Conservation (phyloP, 2,329 filamentous ascomycete species). For the Talaromyces sp. region DNA sequence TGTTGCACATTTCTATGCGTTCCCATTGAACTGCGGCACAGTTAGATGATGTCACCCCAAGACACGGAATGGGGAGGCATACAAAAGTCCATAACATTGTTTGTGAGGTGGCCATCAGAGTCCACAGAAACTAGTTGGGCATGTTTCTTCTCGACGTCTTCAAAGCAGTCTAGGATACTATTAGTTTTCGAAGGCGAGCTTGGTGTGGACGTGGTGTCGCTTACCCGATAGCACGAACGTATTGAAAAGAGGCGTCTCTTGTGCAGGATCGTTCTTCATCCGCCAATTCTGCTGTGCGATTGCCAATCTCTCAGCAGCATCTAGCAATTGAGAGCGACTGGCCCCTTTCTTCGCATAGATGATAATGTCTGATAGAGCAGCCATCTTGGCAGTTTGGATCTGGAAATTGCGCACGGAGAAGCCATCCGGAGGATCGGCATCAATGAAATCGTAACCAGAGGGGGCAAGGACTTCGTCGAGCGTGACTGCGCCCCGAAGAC, state of each 20-base stretch:
- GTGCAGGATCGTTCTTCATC: slow-evolving; percentile 55
- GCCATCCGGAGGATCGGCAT: slow-evolving; percentile 79
- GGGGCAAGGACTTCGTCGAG: slow-evolving; percentile 71
- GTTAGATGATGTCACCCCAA: not conserved
- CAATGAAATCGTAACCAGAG: slow-evolving; percentile 61
- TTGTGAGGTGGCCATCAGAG: slow-evolving; percentile 65
- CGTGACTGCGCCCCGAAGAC: slow-evolving; percentile 80
- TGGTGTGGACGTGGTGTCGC: slow-evolving; percentile 16
- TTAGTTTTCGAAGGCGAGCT: not conserved
- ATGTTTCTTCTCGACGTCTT: slow-evolving; percentile 65
- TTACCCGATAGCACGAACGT: slow-evolving; percentile 70
- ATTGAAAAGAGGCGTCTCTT: slow-evolving; percentile 64
- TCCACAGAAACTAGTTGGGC: slow-evolving; percentile 70
- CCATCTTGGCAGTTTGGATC: slow-evolving; percentile 85
- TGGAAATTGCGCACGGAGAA: slow-evolving; percentile 98
- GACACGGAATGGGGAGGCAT: slow-evolving; percentile 22
- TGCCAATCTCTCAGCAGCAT: slow-evolving; percentile 60
- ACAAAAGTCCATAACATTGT: slow-evolving; percentile 79
- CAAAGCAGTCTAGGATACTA: slow-evolving; percentile 55
- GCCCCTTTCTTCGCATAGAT: slow-evolving; percentile 72
- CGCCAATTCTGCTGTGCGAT: slow-evolving; percentile 73
- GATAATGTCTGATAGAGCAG: slow-evolving; percentile 83
- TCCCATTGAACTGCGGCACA: slow-evolving; percentile 65
- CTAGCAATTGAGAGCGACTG: slow-evolving; percentile 59
- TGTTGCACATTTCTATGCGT: slow-evolving; percentile 83